A percentile compares a stretch with the other conserved stretches of the same genome.
phyloP scores from a whole-genome alignment of 75 land plant genomes.

The Chamaecyparis obtusa region DNA sequence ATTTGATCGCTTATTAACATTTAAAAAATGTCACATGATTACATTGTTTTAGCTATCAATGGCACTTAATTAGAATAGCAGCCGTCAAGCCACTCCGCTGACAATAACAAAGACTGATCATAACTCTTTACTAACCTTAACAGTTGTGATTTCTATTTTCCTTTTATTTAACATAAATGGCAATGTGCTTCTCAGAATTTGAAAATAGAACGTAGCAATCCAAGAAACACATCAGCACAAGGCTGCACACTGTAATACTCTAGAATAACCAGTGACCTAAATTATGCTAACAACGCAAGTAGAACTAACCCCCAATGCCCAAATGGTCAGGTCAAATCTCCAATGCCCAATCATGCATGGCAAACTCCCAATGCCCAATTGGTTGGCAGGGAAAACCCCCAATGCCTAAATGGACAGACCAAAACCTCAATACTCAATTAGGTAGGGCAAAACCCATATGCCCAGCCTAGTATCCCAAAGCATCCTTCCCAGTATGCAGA shows the following conservation, averaged over 20 bases:
- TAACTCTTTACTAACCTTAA: neutral
- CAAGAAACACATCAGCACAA: neutral
- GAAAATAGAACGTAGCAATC: neutral
- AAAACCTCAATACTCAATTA: neutral
- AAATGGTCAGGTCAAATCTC: neutral
- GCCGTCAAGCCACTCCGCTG: neutral
- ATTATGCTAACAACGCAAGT: neutral
- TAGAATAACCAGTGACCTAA: neutral
- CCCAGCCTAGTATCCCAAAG: neutral
- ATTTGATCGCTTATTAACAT: neutral
- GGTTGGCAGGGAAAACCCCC: too few species aligned
- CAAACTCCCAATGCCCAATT: too few species aligned
- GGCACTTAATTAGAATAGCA: neutral
- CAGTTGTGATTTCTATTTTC: too few species aligned
- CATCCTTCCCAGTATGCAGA: neutral
- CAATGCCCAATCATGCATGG: neutral
- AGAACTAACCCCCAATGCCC: neutral
- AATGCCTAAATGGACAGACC: neutral
- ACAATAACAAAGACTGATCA: neutral
- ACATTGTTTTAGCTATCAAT: neutral
- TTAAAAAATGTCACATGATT: neutral
- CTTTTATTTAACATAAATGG: neutral
- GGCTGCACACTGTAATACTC: neutral
- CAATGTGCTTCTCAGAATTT: neutral
- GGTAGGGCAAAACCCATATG: neutral